phyloP scores from a whole-genome alignment of 169 alveolate species.

The Cryptosporidium bovis region DNA sequence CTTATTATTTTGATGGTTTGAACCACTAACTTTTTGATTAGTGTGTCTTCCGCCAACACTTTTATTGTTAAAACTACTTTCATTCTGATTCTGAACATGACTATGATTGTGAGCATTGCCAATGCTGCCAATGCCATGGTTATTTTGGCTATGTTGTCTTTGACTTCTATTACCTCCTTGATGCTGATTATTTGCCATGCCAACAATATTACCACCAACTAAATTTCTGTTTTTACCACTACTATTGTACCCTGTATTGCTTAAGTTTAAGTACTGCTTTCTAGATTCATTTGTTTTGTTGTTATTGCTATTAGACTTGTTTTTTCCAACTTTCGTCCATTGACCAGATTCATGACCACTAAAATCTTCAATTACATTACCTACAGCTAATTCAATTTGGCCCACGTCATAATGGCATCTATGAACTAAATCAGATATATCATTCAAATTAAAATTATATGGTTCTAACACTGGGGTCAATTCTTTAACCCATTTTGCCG shows the following conservation, averaged over 20 bases:
- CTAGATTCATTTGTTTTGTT: neutral
- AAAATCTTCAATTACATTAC: conserved; percentile 69
- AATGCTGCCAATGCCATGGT: neutral
- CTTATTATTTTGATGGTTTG: conserved; percentile 10
- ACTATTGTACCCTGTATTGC: neutral
- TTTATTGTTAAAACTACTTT: neutral
- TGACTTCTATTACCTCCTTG: neutral
- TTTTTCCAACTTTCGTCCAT: conserved; percentile 73
- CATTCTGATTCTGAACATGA: no score
- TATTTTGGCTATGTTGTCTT: neutral
- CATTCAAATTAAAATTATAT: conserved; percentile 43
- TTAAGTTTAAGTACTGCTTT: neutral
- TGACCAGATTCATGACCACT: conserved; percentile 75
- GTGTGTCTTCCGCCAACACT: neutral
- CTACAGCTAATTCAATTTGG: conserved; percentile 73
- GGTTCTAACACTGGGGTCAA: conserved; percentile 66
- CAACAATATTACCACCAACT: neutral
- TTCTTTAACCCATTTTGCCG: conserved; percentile 71
- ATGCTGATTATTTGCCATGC: neutral
- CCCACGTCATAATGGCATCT: conserved; percentile 63
- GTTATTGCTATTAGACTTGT: neutral
- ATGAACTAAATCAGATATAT: conserved; percentile 62
- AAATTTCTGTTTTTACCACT: neutral
- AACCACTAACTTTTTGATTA: neutral
- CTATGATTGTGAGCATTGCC: neutral